Evolutionary conservation across 768 basidiomycete genomes (phyloP).

Genomic region (Lentinus tigrinus): DNA sequence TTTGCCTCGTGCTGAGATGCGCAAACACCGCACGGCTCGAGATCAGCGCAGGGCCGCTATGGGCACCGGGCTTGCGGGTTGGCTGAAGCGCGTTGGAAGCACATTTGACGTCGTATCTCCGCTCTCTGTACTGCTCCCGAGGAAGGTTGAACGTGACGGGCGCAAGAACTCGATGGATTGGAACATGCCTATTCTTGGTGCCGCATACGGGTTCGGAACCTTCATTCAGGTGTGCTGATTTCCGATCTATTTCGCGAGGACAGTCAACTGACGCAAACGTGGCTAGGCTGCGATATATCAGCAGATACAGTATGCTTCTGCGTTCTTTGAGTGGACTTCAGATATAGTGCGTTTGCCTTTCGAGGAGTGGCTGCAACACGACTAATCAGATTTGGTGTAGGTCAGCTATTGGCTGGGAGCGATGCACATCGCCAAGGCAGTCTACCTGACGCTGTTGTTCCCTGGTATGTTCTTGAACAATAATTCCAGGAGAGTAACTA

Average conservation of each 20-base stretch:
- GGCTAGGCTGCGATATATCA: slow-evolving; percentile 51
- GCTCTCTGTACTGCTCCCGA: slow-evolving; percentile 62
- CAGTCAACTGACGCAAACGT: background rate
- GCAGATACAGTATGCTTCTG: slow-evolving; percentile 65
- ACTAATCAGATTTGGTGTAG: slow-evolving; percentile 33
- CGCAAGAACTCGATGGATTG: slow-evolving; percentile 52
- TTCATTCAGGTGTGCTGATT: slow-evolving; percentile 45
- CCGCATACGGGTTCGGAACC: slow-evolving; percentile 47
- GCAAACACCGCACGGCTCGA: slow-evolving; percentile 27
- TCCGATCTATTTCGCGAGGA: background rate
- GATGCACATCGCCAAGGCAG: slow-evolving; percentile 39
- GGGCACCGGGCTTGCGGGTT: slow-evolving; percentile 14
- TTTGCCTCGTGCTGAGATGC: slow-evolving; percentile 51
- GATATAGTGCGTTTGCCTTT: slow-evolving; percentile 47
- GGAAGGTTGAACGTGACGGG: slow-evolving; percentile 32
- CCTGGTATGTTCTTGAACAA: slow-evolving; percentile 51
- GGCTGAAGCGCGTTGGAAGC: slow-evolving; percentile 39
- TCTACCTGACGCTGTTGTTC: slow-evolving; percentile 54
- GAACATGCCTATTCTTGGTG: slow-evolving; percentile 58
- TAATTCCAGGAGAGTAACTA: background rate
- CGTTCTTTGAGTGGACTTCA: slow-evolving; percentile 64
- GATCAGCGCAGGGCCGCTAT: background rate
- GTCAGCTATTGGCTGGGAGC: slow-evolving; percentile 65
- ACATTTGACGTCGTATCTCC: slow-evolving; percentile 66
- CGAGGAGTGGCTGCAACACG: background rate